Evolutionary conservation across 164 flowering plant genomes (phyloP), one percentile per base, ranked within the genome.

Genomic region (Kalanchoe fedtschenkoi): DNA sequence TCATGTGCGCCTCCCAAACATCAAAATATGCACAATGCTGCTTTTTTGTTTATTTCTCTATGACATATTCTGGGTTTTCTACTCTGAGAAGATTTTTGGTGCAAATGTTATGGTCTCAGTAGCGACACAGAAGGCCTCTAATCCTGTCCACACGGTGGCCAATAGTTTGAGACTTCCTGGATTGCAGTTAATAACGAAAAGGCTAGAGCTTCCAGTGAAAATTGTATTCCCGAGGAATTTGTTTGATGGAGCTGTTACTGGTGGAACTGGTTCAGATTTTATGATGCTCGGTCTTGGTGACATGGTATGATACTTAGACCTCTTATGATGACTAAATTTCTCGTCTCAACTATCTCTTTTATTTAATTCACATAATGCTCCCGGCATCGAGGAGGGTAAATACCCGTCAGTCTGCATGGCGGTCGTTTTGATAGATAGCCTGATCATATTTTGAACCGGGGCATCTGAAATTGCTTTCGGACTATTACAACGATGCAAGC

Each of bases 231-330:
- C 99, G 0, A 72, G 95, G 71, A 83, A 87, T 72, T 78, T 93
- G 73, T 73, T 93, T 42, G 86, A 89, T 54, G 83, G 89, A 39
- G 68, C 66, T 13, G 68, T 67, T 61, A 80, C 93, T 60, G 92
- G 85, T 61, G 78, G 76, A 53, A 76, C 43, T 70, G 69, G 78
- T 42, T 58, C 73, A 28, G 91, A 93, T 64, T 93, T 82, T 76
- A 88, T 90, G 88, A 90, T 93, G 96, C 99, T 93, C 68, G 97
- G 99, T 55, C 92, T 93, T 39, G 97, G 99, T 67, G 97, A 93
- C 72, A 93, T 93, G 99, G 99, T 93, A 83, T 60, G 75, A 24
- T 51, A 51, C 56, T 51, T 51, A 17, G 8, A 16, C 17, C 56
- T 22, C 34, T 54, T 65, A 2, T 46, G 13, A 30, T 22, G 24